Conservation (phyloP, 139 green algal species). For the Picochlorum sp. region DNA sequence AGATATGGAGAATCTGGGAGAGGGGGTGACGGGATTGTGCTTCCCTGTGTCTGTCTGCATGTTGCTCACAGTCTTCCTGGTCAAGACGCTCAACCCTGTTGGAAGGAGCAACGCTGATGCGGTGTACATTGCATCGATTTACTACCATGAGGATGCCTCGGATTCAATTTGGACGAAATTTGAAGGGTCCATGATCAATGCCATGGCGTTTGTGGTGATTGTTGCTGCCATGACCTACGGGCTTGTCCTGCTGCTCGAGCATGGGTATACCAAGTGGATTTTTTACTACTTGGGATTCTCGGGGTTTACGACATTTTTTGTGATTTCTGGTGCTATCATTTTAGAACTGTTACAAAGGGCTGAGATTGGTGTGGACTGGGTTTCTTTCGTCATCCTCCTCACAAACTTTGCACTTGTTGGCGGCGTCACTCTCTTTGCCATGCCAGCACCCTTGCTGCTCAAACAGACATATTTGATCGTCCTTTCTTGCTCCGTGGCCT, state of each 20-base stretch:
- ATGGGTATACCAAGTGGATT: slow-evolving; percentile 51
- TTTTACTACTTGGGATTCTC: slow-evolving; percentile 93
- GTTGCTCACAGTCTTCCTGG: slow-evolving; percentile 75
- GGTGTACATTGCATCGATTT: slow-evolving; percentile 61
- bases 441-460: slow-evolving; percentile 71
- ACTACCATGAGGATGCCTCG: slow-evolving; percentile 63
- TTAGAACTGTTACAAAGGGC: slow-evolving; percentile 38
- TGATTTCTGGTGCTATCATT: slow-evolving; percentile 67
- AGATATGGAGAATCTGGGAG: slow-evolving; percentile 51
- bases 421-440: slow-evolving; percentile 71
- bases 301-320: slow-evolving; percentile 89
- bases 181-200: slow-evolving; percentile 77
- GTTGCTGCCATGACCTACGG: slow-evolving; percentile 84
- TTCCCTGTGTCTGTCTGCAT: slow-evolving; percentile 90
- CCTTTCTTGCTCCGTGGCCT: slow-evolving; percentile 76
- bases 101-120: slow-evolving; percentile 35
- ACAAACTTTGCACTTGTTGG: slow-evolving; percentile 92
- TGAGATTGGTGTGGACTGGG: slow-evolving; percentile 66
- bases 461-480: slow-evolving; percentile 84
- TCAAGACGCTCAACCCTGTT: slow-evolving; percentile 70
- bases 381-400: slow-evolving; percentile 74
- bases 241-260: slow-evolving; percentile 87
- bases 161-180: slow-evolving; percentile 75
- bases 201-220: slow-evolving; percentile 78
- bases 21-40: slow-evolving; percentile 73